Conservation (phyloP, 2,329 filamentous ascomycete species). For the Nothophaeocryptopus gaeumannii region DNA sequence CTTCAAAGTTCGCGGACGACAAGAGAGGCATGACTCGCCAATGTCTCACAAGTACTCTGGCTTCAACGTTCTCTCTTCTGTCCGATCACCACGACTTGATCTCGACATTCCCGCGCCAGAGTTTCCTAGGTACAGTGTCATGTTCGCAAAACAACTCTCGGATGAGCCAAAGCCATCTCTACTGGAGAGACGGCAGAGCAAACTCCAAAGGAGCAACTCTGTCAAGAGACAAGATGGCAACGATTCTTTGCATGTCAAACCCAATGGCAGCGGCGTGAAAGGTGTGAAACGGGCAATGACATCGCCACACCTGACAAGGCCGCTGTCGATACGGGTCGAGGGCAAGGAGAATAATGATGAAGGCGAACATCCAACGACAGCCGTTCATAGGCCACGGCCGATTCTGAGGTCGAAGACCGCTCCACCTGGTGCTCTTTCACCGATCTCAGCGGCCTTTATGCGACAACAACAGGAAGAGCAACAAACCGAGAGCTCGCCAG, state of each 20-base stretch:
- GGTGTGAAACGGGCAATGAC: slow-evolving; percentile 16
- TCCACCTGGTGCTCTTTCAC: slow-evolving; percentile 20
- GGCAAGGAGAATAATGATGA: slow-evolving; percentile 1
- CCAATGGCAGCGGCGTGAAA: background rate
- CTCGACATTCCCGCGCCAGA: slow-evolving; percentile 77
- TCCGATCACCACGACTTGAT: slow-evolving; percentile 51
- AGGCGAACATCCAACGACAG: slow-evolving; percentile 11
- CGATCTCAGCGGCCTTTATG: slow-evolving; percentile 17
- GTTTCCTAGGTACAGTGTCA: slow-evolving; percentile 87
- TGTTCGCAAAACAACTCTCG: slow-evolving; percentile 74
- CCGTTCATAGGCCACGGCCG: slow-evolving; percentile 19
- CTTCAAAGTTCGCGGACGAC: slow-evolving; percentile 1
- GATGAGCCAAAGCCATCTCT: slow-evolving; percentile 39
- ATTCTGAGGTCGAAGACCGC: slow-evolving; percentile 30
- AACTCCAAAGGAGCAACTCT: slow-evolving; percentile 20
- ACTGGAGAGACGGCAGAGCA: slow-evolving; percentile 33
- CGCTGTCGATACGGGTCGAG: slow-evolving; percentile 19
- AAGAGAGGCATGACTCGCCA: slow-evolving; percentile 17
- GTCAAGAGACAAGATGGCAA: slow-evolving; percentile 5
- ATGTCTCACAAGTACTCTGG: slow-evolving; percentile 1
- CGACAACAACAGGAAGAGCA: slow-evolving; percentile 14
- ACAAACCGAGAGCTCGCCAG: slow-evolving; percentile 17
- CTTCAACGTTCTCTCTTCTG: too few relatives aligned
- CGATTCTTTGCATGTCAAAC: background rate
- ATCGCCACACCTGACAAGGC: slow-evolving; percentile 18